A percentile compares a stretch with the other conserved stretches of the same genome.
Evolutionary conservation across 768 basidiomycete species (phyloP).

Genomic region (Pleurotus cornucopiae): DNA sequence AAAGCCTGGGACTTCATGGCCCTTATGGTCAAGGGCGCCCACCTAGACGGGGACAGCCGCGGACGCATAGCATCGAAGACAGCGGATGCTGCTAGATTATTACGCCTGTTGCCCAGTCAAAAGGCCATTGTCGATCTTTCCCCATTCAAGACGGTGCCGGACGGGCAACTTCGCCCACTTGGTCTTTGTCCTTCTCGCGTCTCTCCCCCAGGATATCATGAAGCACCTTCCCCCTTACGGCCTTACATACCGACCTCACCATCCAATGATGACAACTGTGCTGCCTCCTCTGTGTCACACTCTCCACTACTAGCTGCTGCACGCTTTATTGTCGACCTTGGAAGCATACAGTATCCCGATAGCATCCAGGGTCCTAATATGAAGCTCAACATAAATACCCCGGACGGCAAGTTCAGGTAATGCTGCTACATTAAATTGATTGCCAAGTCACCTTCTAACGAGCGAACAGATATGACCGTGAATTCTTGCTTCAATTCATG

Average conservation of each 20-base stretch:
- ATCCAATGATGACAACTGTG: conserved; percentile 58
- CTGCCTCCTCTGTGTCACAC: conserved; percentile 41
- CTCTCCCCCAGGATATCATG: no score
- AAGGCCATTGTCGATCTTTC: no score
- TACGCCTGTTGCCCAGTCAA: no score
- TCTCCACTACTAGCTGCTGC: conserved; percentile 80
- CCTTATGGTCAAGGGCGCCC: conserved; percentile 66
- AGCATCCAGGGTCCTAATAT: conserved; percentile 76
- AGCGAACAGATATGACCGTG: conserved; percentile 82
- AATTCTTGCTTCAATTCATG: conserved; percentile 99
- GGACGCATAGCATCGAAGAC: conserved; percentile 59
- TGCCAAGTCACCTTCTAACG: neutral
- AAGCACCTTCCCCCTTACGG: conserved; percentile 10
- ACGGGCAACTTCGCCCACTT: no score
- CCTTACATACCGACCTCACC: conserved; percentile 58
- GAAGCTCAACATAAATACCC: conserved; percentile 80
- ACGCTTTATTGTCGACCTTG: conserved; percentile 79
- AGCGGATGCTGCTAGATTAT: conserved; percentile 36
- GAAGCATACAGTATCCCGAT: conserved; percentile 74
- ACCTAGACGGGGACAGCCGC: conserved; percentile 57
- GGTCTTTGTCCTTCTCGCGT: no score
- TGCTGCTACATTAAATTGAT: conserved; percentile 1
- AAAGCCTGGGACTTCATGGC: conserved; percentile 77
- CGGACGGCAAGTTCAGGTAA: conserved; percentile 88
- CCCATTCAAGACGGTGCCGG: no score